Conservation (phyloP, 2,329 filamentous ascomycete genomes). For the Botrytis pseudocinerea region DNA sequence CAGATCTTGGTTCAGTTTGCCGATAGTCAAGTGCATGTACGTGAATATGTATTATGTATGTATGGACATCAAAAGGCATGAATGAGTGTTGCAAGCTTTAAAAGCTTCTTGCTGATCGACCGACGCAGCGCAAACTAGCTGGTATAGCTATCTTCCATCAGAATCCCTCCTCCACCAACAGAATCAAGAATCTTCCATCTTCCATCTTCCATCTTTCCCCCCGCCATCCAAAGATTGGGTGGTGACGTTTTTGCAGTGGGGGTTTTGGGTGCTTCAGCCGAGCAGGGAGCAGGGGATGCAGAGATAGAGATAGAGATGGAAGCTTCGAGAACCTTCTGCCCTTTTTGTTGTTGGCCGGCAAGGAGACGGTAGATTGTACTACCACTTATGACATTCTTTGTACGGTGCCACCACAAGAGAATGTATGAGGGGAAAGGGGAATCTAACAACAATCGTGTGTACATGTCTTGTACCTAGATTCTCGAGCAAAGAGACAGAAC, state of each 20-base stretch:
- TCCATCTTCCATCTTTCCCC: conserved; percentile 15
- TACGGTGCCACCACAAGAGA: not conserved
- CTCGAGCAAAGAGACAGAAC: too few species aligned
- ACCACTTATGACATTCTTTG: too few species aligned
- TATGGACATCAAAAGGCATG: not conserved
- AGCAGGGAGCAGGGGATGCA: not conserved
- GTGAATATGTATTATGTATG: too few species aligned
- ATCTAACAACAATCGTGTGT: fast-evolving
- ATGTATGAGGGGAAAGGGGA: too few species aligned
- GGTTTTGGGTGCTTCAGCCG: not conserved
- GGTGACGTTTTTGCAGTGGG: conserved; percentile 20
- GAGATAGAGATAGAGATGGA: not conserved
- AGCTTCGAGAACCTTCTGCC: conserved; percentile 3
- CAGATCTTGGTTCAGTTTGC: not conserved
- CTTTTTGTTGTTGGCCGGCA: too few species aligned
- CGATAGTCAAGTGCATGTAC: not conserved
- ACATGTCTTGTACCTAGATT: not conserved
- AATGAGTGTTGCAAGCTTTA: not conserved
- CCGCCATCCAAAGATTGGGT: not conserved
- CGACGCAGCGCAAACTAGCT: not conserved
- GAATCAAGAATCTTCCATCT: conserved; percentile 21
- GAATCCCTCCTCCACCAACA: not conserved
- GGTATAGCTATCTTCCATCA: not conserved
- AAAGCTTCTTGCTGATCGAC: not conserved
- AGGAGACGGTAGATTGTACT: too few species aligned